Evolutionary conservation across 2,329 filamentous ascomycete species (phyloP), one percentile per base, ranked within the genome.

Genomic region (Fonsecaea nubica): DNA sequence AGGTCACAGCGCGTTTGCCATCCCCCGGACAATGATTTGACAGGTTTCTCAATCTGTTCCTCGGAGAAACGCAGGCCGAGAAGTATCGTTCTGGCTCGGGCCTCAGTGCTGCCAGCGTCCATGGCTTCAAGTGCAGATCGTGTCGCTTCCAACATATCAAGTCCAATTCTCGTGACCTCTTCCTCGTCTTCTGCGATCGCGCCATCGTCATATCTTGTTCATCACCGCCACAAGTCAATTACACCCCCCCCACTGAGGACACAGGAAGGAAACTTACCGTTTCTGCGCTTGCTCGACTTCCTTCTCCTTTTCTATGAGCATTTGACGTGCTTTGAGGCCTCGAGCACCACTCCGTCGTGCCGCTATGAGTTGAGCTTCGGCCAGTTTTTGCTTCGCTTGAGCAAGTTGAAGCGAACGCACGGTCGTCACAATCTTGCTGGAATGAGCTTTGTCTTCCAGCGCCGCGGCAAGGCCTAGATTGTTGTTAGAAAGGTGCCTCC

Each of bases 261-360:
- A 18, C 8, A 5, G 12, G 7, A 48, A 5, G 30, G 10, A 72
- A 82, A 32, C 30, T 75, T 77, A 89, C 86, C 82, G 60, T 9
- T 76, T 76, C 45, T 82, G 77, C 0, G 86, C 89, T 54, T 87
- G 84, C 10, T 86, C 83, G 2, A 92, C 82, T 15, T 85, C 84
- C 69, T 88, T 88, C 74, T 96, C 92, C 33, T 89, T 85, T 3
- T 85, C 85, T 58, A 88, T 86, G 18, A 95, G 78, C 0, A 88
- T 86, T 73, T 95, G 94, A n/a, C 92, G 83, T 0, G 92, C 92
- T 67, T 90, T 85, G 83, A 90, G 80, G 0, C 92, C 92, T 50
- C 92, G 81, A 1, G 90, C 86, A 38, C 92, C 92, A 73, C 91
- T 94, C 59, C 91, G 83, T 48, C 92, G 79, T 50, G 87, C 83